A percentile compares a stretch with the other conserved stretches of the same genome.
phyloP scores from a whole-genome alignment of 495 filamentous ascomycete species.

The Annulohypoxylon moriforme region DNA sequence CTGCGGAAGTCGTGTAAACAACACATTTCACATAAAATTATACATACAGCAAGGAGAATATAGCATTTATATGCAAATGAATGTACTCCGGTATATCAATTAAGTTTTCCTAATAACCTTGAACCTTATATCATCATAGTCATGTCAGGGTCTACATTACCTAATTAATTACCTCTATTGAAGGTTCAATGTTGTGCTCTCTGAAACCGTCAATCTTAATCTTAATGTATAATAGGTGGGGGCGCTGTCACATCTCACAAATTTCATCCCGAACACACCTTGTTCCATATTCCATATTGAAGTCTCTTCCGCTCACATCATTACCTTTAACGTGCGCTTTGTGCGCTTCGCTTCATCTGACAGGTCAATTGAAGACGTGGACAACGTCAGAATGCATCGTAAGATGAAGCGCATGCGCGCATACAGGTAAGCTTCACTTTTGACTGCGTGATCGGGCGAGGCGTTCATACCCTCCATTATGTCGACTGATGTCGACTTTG shows the following conservation, averaged over 20 bases:
- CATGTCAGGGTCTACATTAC: not conserved
- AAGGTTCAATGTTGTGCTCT: not conserved
- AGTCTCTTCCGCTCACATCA: constrained; percentile 6
- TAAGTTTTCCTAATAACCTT: not conserved
- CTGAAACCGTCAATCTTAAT: not conserved
- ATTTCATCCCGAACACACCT: constrained; percentile 3
- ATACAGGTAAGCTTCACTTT: constrained; percentile 40
- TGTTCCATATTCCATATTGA: constrained; percentile 6
- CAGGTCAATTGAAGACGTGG: constrained; percentile 30
- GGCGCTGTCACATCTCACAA: constrained; percentile 35
- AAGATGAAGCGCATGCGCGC: constrained; percentile 13
- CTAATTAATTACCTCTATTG: not conserved
- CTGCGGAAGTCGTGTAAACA: no score
- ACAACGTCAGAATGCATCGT: constrained; percentile 1
- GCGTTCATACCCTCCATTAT: constrained; percentile 27
- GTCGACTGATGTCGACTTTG: not conserved
- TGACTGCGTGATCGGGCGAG: constrained; percentile 1
- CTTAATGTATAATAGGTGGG: not conserved
- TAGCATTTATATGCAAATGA: not conserved
- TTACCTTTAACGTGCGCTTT: constrained; percentile 9
- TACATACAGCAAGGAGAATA: no score
- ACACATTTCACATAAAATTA: no score
- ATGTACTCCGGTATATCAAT: not conserved
- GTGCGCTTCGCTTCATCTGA: constrained; percentile 21
- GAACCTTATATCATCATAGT: not conserved